Evolutionary conservation across 1,139 yeast genomes (phyloP).

Genomic region (Debaryomyces sp.): DNA sequence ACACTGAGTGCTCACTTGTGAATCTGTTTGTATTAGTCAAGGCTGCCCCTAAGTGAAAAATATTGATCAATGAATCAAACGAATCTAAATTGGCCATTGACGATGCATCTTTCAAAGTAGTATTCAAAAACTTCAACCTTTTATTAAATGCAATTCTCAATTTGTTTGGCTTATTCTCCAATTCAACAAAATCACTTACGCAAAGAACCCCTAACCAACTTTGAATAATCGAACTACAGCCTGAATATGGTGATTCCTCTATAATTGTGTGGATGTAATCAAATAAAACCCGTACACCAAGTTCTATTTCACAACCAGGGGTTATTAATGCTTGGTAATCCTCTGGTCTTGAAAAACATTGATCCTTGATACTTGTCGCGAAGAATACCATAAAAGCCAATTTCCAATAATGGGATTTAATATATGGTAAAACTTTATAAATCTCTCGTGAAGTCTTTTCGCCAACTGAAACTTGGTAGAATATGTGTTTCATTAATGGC

Average conservation of each 20-base stretch:
- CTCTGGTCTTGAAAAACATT: slow-evolving; percentile 59
- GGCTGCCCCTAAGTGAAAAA: slow-evolving; percentile 39
- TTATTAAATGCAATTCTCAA: slow-evolving; percentile 38
- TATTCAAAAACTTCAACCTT: slow-evolving; percentile 36
- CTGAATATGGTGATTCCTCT: slow-evolving; percentile 31
- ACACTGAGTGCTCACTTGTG: slow-evolving; percentile 47
- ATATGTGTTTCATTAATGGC: slow-evolving; percentile 54
- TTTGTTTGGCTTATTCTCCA: slow-evolving; percentile 33
- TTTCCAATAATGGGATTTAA: slow-evolving; percentile 57
- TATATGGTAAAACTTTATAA: slow-evolving; percentile 38
- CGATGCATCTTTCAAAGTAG: slow-evolving; percentile 37
- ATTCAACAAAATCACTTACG: slow-evolving; percentile 39
- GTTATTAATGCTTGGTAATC: slow-evolving; percentile 32
- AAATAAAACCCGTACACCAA: slow-evolving; percentile 22
- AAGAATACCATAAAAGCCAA: slow-evolving; percentile 54
- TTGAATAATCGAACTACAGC: slow-evolving; percentile 31
- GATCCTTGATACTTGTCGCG: slow-evolving; percentile 52
- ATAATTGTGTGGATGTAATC: slow-evolving; percentile 35
- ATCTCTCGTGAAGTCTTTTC: slow-evolving; percentile 41
- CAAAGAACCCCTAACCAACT: slow-evolving; percentile 41
- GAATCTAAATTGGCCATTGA: slow-evolving; percentile 43
- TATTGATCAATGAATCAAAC: slow-evolving; percentile 44
- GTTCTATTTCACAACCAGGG: slow-evolving; percentile 1
- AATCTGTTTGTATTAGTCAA: neutral
- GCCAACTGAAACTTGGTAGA: slow-evolving; percentile 44